Evolutionary conservation across 495 filamentous ascomycete genomes (phyloP), one percentile per base, ranked within the genome.

Genomic region (Aspergillus panamensis): DNA sequence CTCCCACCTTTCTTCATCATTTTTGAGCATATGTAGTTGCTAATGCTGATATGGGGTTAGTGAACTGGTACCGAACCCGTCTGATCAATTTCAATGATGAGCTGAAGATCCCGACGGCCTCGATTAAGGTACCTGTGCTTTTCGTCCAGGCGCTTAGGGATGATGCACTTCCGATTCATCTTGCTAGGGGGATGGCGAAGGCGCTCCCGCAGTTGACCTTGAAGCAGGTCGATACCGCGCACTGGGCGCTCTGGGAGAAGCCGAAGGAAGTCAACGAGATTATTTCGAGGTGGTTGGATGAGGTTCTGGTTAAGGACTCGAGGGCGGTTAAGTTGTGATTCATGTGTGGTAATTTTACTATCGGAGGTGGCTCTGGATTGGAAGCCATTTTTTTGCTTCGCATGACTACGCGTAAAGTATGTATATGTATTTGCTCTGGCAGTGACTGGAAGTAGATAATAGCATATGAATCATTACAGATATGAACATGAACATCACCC

Each of bases 31-130:
- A 16, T 16, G 40, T 19, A 17, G 3, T 44, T 49, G 6, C 14
- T 39, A 50, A 59, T 3, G 20, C 30, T 29, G 19, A 55, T 17
- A 55, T 54, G 40, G 2, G 13, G 3, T 32, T 45, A 86, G 84
- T 85, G 51, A 86, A 92, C 63, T 97, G 92, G 91, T 97, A 97
- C 69, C 81, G 87, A 14, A 88, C 83, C 3, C 69, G 77, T 1
- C 66, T 84, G 67, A 68, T 87, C 52, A 96, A 96, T 67, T 87
- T 78, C 66, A 77, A 89, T 9, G 90, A 96, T 51, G 93, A 97
- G 62, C 65, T 80, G 42, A 72, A 69, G 66, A 80, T 79, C 59
- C 69, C 73, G 5, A 62, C 53, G n/a, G 59, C 58, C 51, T 80
- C 65, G 29, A 81, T 96, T 59, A 75, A 81, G 16, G 73, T 85